Evolutionary conservation across 495 filamentous ascomycete genomes (phyloP).

Genomic region (Parmelia sp.): DNA sequence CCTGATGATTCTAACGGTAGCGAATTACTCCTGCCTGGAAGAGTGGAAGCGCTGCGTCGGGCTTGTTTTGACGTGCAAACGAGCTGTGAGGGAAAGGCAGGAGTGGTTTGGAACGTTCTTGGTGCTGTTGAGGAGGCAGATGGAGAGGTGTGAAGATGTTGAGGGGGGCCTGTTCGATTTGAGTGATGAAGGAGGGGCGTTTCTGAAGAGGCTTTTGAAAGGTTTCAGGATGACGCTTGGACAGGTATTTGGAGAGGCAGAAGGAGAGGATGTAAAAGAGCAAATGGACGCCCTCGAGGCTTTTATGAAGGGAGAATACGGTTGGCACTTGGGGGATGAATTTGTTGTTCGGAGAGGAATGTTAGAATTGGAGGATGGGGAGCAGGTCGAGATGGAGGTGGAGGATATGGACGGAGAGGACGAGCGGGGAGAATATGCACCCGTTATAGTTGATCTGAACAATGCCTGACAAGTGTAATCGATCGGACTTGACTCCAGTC

Average conservation of each 20-base stretch:
- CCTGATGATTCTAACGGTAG: slow-evolving; percentile 70
- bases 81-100: slow-evolving; percentile 50
- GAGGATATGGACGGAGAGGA: slow-evolving; percentile 71
- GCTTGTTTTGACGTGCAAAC: slow-evolving; percentile 62
- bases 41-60: slow-evolving; percentile 78
- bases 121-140: slow-evolving; percentile 58
- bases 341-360: slow-evolving; percentile 59
- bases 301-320: slow-evolving; percentile 50
- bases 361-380: slow-evolving; percentile 67
- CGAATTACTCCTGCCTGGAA: slow-evolving; percentile 78
- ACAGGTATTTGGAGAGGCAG: slow-evolving; percentile 34
- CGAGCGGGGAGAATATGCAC: slow-evolving; percentile 80
- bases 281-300: slow-evolving; percentile 52
- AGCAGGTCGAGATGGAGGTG: slow-evolving; percentile 72
- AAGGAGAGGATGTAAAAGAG: slow-evolving; percentile 37
- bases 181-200: slow-evolving; percentile 48
- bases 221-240: slow-evolving; percentile 45
- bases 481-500: neutral
- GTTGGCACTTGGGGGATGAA: slow-evolving; percentile 58
- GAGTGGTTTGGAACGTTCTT: slow-evolving; percentile 56
- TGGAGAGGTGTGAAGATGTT: slow-evolving; percentile 64
- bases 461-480: neutral
- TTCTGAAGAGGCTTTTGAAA: slow-evolving; percentile 49
- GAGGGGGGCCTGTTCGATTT: slow-evolving; percentile 54
- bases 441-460: slow-evolving; percentile 65